Base-by-base conservation (phyloP, 495 filamentous ascomycete species). In the Neurospora sp. region DNA sequence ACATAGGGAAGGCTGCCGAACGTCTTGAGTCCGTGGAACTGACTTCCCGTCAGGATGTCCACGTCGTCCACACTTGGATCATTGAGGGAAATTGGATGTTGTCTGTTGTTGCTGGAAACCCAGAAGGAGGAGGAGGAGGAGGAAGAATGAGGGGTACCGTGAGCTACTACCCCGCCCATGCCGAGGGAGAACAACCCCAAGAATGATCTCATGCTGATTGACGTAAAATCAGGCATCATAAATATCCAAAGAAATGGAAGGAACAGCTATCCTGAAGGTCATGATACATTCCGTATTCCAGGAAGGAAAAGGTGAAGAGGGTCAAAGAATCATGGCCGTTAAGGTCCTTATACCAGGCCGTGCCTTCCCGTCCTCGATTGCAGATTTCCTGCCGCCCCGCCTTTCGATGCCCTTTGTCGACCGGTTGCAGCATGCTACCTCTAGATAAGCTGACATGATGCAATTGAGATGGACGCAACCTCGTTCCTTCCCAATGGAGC, bases 1-100 rank as follows among this genome's bases (percentile, higher is more conserved):
- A 87, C 89, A 82, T 95, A 96, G 2, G 90, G 88, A 5, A 96
- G 81, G 72, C 91, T 88, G 38, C 91, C 93, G 77, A 94, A 97
- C 14, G 93, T 93, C 6, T 88, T 88, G 75, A 93, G 89, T 35
- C 91, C 91, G 39, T 42, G 68, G 46, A 71, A 71, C 22, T 71
- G 70, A 18, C 42, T 66, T 27, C 46, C 70, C 31, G 70, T 71
- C 27, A 71, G 11, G 27, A 71, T 40, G 12, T 71, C 70, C 3
- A 71, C 18, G 10, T 68, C 31, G 16, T 39, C 42, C 1, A 35
- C 53, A 37, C 0, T 35, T 66, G 53, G 27, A 38, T 71, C 35
- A 12, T 31, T 46, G 12, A 68, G 42, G 10, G 44, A 68, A 6
- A 40, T 40, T n/a, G 35, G 44, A 9, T 71, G 46, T n/a, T 66